Conservation (phyloP, 1,284 basidiomycete species). For the Ganoderma multipileum region DNA sequence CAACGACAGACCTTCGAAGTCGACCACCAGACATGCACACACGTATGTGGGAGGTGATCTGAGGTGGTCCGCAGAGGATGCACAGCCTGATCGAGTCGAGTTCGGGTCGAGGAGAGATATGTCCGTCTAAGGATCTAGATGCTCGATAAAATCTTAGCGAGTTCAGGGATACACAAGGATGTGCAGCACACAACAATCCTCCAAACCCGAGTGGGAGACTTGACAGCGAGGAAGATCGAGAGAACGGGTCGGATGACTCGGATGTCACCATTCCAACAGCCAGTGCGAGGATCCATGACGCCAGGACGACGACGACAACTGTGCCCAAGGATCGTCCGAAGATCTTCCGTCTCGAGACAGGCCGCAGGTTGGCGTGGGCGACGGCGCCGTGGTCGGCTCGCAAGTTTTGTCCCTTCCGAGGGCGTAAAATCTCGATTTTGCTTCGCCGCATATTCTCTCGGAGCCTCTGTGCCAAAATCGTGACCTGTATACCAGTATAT, state of each 20-base stretch:
- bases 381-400: background rate
- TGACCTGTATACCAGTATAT: background rate
- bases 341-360: background rate
- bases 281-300: background rate
- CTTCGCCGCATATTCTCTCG: background rate
- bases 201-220: background rate
- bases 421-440: background rate
- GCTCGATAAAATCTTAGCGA: background rate
- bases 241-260: background rate
- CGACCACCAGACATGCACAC: background rate
- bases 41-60: background rate
- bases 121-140: background rate
- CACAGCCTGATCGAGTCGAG: background rate
- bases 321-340: background rate
- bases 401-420: background rate
- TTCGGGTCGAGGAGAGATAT: background rate
- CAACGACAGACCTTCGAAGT: background rate
- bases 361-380: background rate
- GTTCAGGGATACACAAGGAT: background rate
- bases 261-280: background rate
- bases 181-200: background rate
- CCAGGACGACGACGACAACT: background rate
- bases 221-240: background rate
- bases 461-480: background rate
- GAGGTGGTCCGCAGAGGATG: background rate